Base-by-base conservation (phyloP, 495 filamentous ascomycete genomes). In the Penicillium roqueforti region DNA sequence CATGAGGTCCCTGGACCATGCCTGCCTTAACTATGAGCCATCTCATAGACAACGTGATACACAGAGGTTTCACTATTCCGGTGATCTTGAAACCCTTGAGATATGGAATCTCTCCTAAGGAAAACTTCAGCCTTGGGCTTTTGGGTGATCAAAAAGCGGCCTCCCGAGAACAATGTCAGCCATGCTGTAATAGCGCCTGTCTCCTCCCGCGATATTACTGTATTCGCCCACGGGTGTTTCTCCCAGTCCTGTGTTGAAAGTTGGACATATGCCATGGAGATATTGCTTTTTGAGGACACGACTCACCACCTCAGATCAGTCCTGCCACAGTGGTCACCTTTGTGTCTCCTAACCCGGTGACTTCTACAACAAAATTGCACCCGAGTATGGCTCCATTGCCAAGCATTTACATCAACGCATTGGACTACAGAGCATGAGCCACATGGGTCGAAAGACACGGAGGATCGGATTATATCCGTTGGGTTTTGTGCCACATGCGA, bases 301-400 rank as follows among this genome's bases (percentile, higher is more conserved):
- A 49, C 55, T 50, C 31, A 67, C 63, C 66, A 34, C 61, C 62
- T 61, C 62, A 64, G 10, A 70, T 52, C 9, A 70, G 41, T 14
- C 56, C 65, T 3, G 62, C 70, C 1, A 65, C 43, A 14, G 60
- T n/a, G 56, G 56, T 68, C 63, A n/a, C 82, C 82, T 0, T 55
- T 45, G 22, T 55, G 3, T 59, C 48, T 20, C 82, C 82, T n/a
- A 81, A 63, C 18, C 69, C 71, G 8, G 62, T 67, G 14, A 85
- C 67, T 4, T 72, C 68, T 32, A 83, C 83, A 2, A 79, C 70
- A 20, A 80, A 69, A 54, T 86, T 83, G 52, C 62, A 66, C 23
- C 81, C 81, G 2, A 83, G 62, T 22, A 80, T 65, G 11, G 58
- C 61, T 2, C 61, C 67, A n/a, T 68, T 57, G 6, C 59, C 68